Conservation (phyloP, 2,329 filamentous ascomycete genomes). For the Atkinsonella hypoxylon region DNA sequence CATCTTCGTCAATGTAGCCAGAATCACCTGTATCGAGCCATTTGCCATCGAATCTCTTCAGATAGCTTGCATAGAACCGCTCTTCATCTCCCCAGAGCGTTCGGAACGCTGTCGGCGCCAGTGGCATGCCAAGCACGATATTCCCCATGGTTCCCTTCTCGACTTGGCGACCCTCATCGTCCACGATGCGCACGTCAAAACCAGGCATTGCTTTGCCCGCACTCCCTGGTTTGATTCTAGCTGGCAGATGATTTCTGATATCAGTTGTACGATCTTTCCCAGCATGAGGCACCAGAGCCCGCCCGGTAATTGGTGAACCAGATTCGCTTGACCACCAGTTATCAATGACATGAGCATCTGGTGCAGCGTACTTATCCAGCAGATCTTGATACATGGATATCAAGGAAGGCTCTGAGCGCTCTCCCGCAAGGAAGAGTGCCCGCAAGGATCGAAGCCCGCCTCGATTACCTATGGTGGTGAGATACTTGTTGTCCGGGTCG, state of each 20-base stretch:
- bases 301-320: conserved; percentile 45
- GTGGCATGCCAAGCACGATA: conserved; percentile 70
- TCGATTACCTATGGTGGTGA: conserved; percentile 50
- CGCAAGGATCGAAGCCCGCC: conserved; percentile 61
- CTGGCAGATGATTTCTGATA: conserved; percentile 26
- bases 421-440: conserved; percentile 76
- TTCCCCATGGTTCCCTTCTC: conserved; percentile 73
- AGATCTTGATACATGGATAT: conserved; percentile 70
- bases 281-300: conserved; percentile 43
- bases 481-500: conserved; percentile 60
- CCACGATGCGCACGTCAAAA: conserved; percentile 75
- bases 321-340: conserved; percentile 52
- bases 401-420: conserved; percentile 79
- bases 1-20: conserved; percentile 69
- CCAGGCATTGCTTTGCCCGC: conserved; percentile 87
- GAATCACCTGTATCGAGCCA: conserved; percentile 92
- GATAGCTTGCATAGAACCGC: conserved; percentile 73
- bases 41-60: conserved; percentile 66
- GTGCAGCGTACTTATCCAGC: conserved; percentile 52
- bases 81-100: conserved; percentile 79
- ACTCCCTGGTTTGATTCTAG: conserved; percentile 66
- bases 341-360: conserved; percentile 43
- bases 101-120: conserved; percentile 77
- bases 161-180: conserved; percentile 66
- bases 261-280: conserved; percentile 39